Evolutionary conservation across 257 asterid genomes (phyloP), one percentile per base, ranked within the genome.

Genomic region (Solanum sejunctum): DNA sequence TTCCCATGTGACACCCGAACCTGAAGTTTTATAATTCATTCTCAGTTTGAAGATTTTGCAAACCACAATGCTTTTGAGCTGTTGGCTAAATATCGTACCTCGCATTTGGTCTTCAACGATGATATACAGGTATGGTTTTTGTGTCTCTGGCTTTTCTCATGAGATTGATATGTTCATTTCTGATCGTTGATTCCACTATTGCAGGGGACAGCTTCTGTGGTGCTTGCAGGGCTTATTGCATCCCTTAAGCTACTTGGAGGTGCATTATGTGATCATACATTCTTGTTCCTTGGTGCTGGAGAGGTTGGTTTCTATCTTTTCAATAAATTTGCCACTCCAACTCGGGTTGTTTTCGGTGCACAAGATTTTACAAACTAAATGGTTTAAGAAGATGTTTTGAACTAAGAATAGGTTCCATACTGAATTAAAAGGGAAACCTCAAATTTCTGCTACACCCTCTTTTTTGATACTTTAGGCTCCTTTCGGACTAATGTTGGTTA

Each of bases 121-220:
- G 99, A 95, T 90, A 95, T 95, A 88, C 96, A 95, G 99, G 99
- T 92, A 89, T 51, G 26, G 52, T 12, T 18, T 17, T 11, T 3
- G 49, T 55, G 26, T 11, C 6, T 75, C 15, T 61, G 54, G 39
- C 20, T 81, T 16, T 21, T 58, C 1, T 18, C 45, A 32, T 36
- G 77, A 28, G 56, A 26, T 67, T 23, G 23, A 21, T 45, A 16
- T 73, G 43, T 82, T 60, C 55, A 66, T 49, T 82, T 78, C 66
- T n/a, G 80, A 73, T 12, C 32, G 1, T 39, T 36, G 32, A 64
- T 83, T 39, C 64, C 17, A 70, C 75, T 86, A 64, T 49, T 83
- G 82, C 90, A 96, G 99, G 99, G 99, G 21, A 96, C 99, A 15
- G 99, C 99, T 84, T 96, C 99, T 47, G 98, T 94, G 84, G 99